A percentile compares a stretch with the other conserved stretches of the same genome.
Evolutionary conservation across 768 basidiomycete genomes (phyloP).

Genomic region (Panaeolus cyanescens): DNA sequence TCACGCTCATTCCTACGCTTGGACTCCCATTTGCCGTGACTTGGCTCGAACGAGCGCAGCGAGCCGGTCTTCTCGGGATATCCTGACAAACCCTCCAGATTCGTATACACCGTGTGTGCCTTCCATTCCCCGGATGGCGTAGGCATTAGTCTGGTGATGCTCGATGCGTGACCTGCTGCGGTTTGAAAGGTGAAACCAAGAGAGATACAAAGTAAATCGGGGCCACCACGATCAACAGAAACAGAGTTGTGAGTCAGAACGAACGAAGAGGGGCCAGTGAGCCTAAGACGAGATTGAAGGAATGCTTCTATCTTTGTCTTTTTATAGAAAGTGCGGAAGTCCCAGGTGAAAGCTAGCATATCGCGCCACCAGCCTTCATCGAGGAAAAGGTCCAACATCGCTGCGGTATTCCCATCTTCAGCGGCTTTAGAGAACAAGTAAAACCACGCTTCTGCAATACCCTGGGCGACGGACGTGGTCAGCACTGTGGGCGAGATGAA

Average conservation of each 20-base stretch:
- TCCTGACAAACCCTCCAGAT: slow-evolving; percentile 55
- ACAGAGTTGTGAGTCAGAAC: slow-evolving; percentile 20
- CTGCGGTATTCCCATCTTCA: background rate
- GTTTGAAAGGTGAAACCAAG: slow-evolving; percentile 59
- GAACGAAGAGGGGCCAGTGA: slow-evolving; percentile 23
- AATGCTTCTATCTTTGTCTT: slow-evolving; percentile 40
- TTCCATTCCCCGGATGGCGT: slow-evolving; percentile 48
- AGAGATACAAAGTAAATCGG: slow-evolving; percentile 60
- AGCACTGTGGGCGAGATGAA: background rate
- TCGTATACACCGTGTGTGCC: slow-evolving; percentile 60
- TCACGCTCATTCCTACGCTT: slow-evolving; percentile 41
- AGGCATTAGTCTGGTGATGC: slow-evolving; percentile 58
- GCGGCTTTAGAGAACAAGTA: background rate
- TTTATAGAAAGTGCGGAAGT: slow-evolving; percentile 58
- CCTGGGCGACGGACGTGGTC: background rate
- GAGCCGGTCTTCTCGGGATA: slow-evolving; percentile 52
- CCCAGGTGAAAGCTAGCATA: slow-evolving; percentile 63
- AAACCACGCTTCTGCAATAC: slow-evolving; percentile 8
- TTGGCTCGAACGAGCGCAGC: slow-evolving; percentile 40
- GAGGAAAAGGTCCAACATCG: background rate
- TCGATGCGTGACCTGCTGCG: slow-evolving; percentile 48
- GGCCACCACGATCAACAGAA: slow-evolving; percentile 38
- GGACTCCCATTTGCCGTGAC: slow-evolving; percentile 59
- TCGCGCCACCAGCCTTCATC: slow-evolving; percentile 50
- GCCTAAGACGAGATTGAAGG: slow-evolving; percentile 47